Base-by-base conservation (phyloP, 108 stramenopile species). In the Skeletonema tropicum region DNA sequence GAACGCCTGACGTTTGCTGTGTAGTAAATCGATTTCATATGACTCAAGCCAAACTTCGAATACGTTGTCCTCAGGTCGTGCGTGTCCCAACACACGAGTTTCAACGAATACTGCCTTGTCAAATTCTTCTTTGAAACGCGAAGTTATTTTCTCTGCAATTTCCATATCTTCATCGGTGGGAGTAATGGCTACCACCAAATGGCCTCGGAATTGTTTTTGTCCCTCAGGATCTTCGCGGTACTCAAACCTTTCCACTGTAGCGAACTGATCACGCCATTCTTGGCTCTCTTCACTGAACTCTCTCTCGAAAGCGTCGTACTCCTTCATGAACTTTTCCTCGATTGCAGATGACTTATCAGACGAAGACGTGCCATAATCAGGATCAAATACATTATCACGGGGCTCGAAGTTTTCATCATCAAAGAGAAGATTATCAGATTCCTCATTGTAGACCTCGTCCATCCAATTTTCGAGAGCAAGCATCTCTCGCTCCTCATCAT, bases 31-130 rank as follows among this genome's bases (percentile, higher is more conserved):
- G 64, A 94, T 87, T 41, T 94, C 91, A 66, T 88, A 95, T 55
- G 88, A 89, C 79, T 95, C 94, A 15, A 95, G 75, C 94, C 94
- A 95, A 33, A 95, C 71, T 59, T 95, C 94, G 64, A 87, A 95
- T 10, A 92, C 87, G 75, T 91, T 87, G 86, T 92, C 94, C 41
- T 90, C 88, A 39, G 68, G 68, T 14, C 82, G 74, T 29, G 93
- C 93, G 52, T 91, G 89, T 4, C 86, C 78, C 39, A 88, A 58
- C 21, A 95, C 89, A n/a, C 91, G 77, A 12, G 91, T 95, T 73
- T 95, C 94, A 15, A 92, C 91, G 73, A 84, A 88, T 9, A 95
- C 79, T 15, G 89, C 71, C 77, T 92, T 89, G 0, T 90, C 94
- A 71, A 90, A 90, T 64, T 91, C 90, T 41, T 89, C 67, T 31